Evolutionary conservation across 2,329 filamentous ascomycete genomes (phyloP), one percentile per base, ranked within the genome.

Genomic region (Trichoderma afroharzianum): DNA sequence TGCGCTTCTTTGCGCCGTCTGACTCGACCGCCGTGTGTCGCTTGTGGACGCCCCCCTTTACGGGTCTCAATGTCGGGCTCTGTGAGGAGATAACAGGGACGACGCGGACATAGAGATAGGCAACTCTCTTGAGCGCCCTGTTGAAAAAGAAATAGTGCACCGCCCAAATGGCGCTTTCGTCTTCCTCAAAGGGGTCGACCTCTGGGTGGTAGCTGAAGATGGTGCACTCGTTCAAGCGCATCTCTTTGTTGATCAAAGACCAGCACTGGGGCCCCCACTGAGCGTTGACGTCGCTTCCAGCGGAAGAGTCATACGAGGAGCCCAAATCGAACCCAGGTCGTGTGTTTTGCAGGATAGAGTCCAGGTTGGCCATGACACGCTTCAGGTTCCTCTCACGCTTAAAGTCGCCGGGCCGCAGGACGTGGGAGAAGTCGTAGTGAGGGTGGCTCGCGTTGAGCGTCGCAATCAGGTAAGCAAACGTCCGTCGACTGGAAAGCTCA

Each of bases 81-180:
- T 86, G 90, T 3, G 86, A 86, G 74, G 85, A 92, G 78, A 92
- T 90, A 76, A 92, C 91, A 72, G 89, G 95, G 59, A 98, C 89
- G n/a, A 93, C 95, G 73, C 95, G 92, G 59, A 98, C 88, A 78
- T 98, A 97, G 59, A 99, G 84, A 80, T 99, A 99, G 73, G 94
- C 95, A 21, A 99, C 95, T 55, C 96, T 90, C 84, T 98, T 98
- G 78, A 92, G 88, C 30, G 91, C 86, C 78, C 95, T 95, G 85
- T 97, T 98, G 87, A 98, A 98, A 81, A 98, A 97, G 85, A 99
- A 97, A 82, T 97, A 98, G 81, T 98, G 95, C 74, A 95, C 87
- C 63, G 93, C 94, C 95, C 95, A 99, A 74, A 99, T 95, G 11
- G 95, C 92, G 73, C 93, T 93, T 78, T 98, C 94, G 73, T 97